Evolutionary conservation across 805 yeast genomes (phyloP), one percentile per base, ranked within the genome.

Genomic region (Kazachstania psychrophila): DNA sequence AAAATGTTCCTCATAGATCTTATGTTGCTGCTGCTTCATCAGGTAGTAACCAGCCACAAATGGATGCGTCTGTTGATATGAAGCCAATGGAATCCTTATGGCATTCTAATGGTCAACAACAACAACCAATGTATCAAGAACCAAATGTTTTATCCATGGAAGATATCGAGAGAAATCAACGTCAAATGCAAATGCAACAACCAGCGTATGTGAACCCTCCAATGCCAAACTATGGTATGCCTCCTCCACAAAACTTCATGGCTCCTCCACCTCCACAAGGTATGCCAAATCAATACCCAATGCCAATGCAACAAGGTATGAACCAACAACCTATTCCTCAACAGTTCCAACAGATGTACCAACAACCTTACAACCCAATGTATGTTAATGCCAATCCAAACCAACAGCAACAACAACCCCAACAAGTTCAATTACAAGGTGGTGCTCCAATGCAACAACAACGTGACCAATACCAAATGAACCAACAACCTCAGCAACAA

Each of bases 41-140:
- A 6, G 49, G 52, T 22, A 7, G 40, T 8, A 22, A 19, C 29
- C 24, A 28, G 19, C 15, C 31, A 25, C 23, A 23, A 12, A 22
- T 49, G 31, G 58, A 54, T 16, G 40, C 49, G 2, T 33, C 51
- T 4, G 38, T 50, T 27, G 63, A 58, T 17, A 52, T 80, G 56
- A 73, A 72, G 51, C 88, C 88, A 38, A 73, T 79, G 75, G 82
- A 79, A 33, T 77, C 85, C 2, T 54, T 80, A 33, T 80, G 88
- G 88, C 71, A 33, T 23, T 36, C 36, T 20, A 13, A 17, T 27
- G 15, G 9, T 3, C 23, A 13, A 19, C 48, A 32, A 27, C 40
- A 33, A 17, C 40, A 29, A 19, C 46, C 34, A 18, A 14, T n/a
- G 10, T 10, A 19, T 17, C 45, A 38, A 31, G 42, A 39, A 12